Base-by-base conservation (phyloP, 2,329 filamentous ascomycete genomes). In the Ophiostoma tasmaniense region DNA sequence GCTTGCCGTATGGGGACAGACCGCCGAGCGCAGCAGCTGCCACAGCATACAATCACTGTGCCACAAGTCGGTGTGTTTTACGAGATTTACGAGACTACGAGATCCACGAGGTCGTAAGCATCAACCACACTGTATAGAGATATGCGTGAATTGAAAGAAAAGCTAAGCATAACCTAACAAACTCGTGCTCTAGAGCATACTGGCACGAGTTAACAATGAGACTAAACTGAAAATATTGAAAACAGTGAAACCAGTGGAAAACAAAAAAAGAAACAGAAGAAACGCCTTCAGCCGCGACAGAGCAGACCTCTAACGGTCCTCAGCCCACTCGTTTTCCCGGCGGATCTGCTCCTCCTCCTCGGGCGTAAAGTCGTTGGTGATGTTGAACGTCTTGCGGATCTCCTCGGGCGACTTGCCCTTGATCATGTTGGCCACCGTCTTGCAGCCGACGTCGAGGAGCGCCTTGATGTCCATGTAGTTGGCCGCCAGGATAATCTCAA, bases 391-490 rank as follows among this genome's bases (percentile, higher is more conserved):
- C 86, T 98, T 99, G 67, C 95, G 91, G 76, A 99, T 99, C 83
- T 99, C 95, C 79, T 99, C 95, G 2, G 95, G 95, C 0, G 93
- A 97, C 86, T 99, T 99, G 82, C 95, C 95, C 90, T 99, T 99
- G 85, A 99, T 99, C 95, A 99, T 99, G 82, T 99, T 99, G 72
- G 95, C 95, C 20, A 99, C 95, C 0, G 95, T 99, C 87, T 99
- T 99, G 88, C 95, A 99, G 72, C 95, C 95, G 71, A 98, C 94
- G 73, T 99, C 95, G 35, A 99, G 89, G 1, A 99, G 90, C 1
- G 93, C 90, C 86, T 98, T 99, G 84, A 99, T 99, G 74, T 99
- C 95, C 71, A 99, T 90, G 80, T 98, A 99, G 85, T 99, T 99
- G 75, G 94, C 92, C 3, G 95, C 95, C 33, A 99, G 85, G 75